A percentile compares a stretch with the other conserved stretches of the same genome.
Conservation (phyloP, 306 rosid genomes). For the Astragalus glycyphyllos region DNA sequence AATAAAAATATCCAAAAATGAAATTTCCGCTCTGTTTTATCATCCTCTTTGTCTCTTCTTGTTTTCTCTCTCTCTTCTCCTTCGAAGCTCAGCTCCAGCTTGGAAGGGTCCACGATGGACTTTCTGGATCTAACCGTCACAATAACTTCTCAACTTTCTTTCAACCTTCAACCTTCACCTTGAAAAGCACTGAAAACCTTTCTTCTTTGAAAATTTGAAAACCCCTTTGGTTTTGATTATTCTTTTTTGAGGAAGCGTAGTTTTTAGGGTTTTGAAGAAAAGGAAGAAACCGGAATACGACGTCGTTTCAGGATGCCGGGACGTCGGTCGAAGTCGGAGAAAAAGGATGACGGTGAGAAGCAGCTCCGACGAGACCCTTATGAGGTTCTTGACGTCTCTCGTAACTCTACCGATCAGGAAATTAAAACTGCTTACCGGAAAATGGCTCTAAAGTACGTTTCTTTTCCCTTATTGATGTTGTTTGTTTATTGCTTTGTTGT, state of each 20-base stretch:
- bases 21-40: conserved; percentile 56
- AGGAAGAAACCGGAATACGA: background rate
- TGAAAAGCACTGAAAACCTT: conserved; percentile 2
- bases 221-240: conserved; percentile 32
- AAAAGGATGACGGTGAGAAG: conserved; percentile 68
- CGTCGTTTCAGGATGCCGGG: conserved; percentile 69
- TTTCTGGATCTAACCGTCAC: conserved; percentile 55
- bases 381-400: conserved; percentile 91
- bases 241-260: background rate
- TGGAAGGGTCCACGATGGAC: conserved; percentile 55
- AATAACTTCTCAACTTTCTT: conserved; percentile 29
- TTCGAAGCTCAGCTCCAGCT: conserved; percentile 50
- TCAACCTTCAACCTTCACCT: conserved; percentile 1
- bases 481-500: background rate
- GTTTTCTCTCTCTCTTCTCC: conserved; percentile 45
- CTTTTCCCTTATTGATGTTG: background rate
- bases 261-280: conserved; percentile 61
- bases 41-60: conserved; percentile 39
- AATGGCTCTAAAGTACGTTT: conserved; percentile 94
- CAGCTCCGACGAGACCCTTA: conserved; percentile 91
- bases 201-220: conserved; percentile 13
- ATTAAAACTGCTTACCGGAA: conserved; percentile 90
- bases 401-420: conserved; percentile 91
- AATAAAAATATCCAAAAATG: conserved; percentile 38
- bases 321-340: conserved; percentile 82